These are phyloP conservation scores for Blastomyces percursus DNA, from an alignment of 2,329 filamentous ascomycete species.

Conservation along the genomic window DNA sequence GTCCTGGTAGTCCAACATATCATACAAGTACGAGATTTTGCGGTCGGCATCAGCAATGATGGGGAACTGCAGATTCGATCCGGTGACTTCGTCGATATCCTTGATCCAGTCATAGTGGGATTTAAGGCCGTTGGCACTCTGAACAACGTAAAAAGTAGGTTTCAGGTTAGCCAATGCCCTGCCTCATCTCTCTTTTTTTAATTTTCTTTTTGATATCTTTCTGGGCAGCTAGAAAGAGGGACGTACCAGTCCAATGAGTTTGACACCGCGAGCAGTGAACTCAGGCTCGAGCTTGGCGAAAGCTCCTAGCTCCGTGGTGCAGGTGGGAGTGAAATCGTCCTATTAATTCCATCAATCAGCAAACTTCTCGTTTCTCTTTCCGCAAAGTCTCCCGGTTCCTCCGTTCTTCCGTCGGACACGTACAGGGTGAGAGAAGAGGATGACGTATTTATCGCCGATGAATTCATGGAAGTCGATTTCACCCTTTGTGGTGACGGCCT, in stretches of 20 bases:
- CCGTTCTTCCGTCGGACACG: conserved; percentile 6
- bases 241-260: conserved; percentile 70
- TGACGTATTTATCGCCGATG: conserved; percentile 58
- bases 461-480: conserved; percentile 61
- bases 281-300: conserved; percentile 83
- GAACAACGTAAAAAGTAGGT: not conserved
- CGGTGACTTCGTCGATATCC: conserved; percentile 71
- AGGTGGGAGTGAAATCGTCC: conserved; percentile 81
- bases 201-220: not conserved
- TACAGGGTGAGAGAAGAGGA: conserved; percentile 60
- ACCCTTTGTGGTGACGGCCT: conserved; percentile 55
- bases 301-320: conserved; percentile 88
- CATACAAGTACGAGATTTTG: conserved; percentile 63
- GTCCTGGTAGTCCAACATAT: conserved; percentile 77
- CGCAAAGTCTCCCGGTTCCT: not conserved
- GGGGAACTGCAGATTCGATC: conserved; percentile 60
- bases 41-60: conserved; percentile 74
- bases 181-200: too few species aligned
- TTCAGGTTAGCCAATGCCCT: not conserved
- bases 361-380: not conserved
- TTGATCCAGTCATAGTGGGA: conserved; percentile 83
- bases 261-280: conserved; percentile 75
- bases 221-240: not conserved
- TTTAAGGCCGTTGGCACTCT: conserved; percentile 68
- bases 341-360: conserved; percentile 9